These are phyloP conservation scores for Turnera subulata DNA, from an alignment of 345 rosid genomes.

Conservation along the genomic window DNA sequence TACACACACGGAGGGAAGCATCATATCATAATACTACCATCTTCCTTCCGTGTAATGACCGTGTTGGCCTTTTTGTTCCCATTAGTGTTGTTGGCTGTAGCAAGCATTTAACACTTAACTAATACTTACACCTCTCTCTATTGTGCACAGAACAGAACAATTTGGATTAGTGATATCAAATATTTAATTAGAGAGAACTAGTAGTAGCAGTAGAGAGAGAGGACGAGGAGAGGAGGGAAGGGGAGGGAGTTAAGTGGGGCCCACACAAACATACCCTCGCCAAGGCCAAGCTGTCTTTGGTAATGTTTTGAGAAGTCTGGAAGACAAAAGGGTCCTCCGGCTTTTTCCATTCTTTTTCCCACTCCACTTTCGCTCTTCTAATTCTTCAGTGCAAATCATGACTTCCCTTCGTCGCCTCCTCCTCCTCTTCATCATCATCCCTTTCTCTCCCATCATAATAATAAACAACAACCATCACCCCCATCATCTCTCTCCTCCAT, in stretches of 20 bases:
- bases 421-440: not conserved
- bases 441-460: slow-evolving; percentile 1
- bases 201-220: too few relatives aligned
- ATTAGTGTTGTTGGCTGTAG: too few relatives aligned
- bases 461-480: not conserved
- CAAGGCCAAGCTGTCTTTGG: slow-evolving; percentile 21
- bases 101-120: too few relatives aligned
- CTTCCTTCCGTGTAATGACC: not conserved
- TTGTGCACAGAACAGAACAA: too few relatives aligned
- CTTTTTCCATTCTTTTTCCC: not conserved
- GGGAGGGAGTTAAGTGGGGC: slow-evolving; percentile 5
- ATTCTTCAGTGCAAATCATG: slow-evolving; percentile 20
- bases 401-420: not conserved
- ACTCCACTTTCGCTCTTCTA: not conserved
- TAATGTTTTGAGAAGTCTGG: slow-evolving; percentile 12
- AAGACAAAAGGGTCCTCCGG: slow-evolving; percentile 15
- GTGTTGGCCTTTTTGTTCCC: not conserved
- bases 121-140: too few relatives aligned
- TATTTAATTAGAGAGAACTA: too few relatives aligned
- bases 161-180: too few relatives aligned
- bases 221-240: not conserved
- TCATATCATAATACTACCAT: too few relatives aligned
- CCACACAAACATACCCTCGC: slow-evolving; percentile 8
- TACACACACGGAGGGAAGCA: too few relatives aligned
- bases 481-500: too few relatives aligned